Percentiles rank a stretch among this genome's conserved stretches.
These are phyloP conservation scores for Protomyces pachydermus DNA, from an alignment of 1,139 yeast species.

Conservation along the genomic window DNA sequence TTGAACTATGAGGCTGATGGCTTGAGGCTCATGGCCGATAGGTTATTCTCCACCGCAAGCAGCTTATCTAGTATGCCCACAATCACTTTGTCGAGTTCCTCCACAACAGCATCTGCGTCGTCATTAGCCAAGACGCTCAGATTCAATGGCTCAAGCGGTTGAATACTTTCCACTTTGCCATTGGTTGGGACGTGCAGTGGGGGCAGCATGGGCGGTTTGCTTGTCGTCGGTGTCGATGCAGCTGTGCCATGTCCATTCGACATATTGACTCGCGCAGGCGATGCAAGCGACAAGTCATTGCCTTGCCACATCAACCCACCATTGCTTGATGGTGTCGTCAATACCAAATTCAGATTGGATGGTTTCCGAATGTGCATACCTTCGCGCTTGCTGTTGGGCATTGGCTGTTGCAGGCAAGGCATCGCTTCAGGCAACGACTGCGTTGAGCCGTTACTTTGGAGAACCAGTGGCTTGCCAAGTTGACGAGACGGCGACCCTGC, in stretches of 20 bases:
- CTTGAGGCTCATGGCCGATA: slow-evolving; percentile 11
- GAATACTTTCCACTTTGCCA: background rate
- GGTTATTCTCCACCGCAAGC: slow-evolving; percentile 8
- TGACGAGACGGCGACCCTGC: slow-evolving; percentile 10
- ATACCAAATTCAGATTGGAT: slow-evolving; percentile 5
- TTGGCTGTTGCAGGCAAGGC: slow-evolving; percentile 10
- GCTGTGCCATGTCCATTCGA: background rate
- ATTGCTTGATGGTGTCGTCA: background rate
- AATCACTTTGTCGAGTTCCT: slow-evolving; percentile 11
- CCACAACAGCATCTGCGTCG: slow-evolving; percentile 9
- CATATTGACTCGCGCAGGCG: slow-evolving; percentile 1
- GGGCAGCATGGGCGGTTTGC: background rate
- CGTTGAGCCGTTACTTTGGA: background rate
- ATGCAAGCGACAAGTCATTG: slow-evolving; percentile 2
- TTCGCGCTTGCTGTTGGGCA: background rate
- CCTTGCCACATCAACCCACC: background rate
- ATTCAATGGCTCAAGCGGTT: slow-evolving; percentile 2
- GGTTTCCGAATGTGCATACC: slow-evolving; percentile 11
- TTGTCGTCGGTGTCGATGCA: background rate
- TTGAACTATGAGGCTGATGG: background rate
- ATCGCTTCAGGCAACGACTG: slow-evolving; percentile 5
- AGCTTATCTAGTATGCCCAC: slow-evolving; percentile 11
- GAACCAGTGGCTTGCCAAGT: background rate
- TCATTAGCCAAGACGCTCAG: slow-evolving; percentile 9
- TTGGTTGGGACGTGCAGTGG: background rate